Base-by-base conservation (phyloP, 768 basidiomycete species). In the Termitomyces sp. region DNA sequence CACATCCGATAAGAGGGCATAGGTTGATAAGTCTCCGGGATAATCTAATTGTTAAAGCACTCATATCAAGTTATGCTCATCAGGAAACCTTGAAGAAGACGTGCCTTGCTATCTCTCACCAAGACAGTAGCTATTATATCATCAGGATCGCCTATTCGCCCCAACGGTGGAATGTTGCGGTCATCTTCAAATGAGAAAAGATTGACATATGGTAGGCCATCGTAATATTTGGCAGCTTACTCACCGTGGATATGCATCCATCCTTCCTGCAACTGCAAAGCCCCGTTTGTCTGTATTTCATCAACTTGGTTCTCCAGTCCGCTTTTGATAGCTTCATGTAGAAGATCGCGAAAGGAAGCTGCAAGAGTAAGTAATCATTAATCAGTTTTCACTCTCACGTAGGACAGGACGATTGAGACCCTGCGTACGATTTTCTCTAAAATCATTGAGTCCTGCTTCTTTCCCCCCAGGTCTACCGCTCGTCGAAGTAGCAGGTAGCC, bases 1-100 rank as follows among this genome's bases (percentile, higher is more conserved):
- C 87, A 91, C 16, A 92, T 56, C 18, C 91, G 82, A 66, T 93
- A 93, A 7, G 91, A 78, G 0, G 90, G 89, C 91, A 93, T 92
- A 5, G 86, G 77, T 63, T 88, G 82, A 60, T 92, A 93, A 2
- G 90, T 93, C 25, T 88, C 83, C 0, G 83, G 64, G 10, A 79
- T 63, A 31, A 90, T 85, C 88, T 89, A 60, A 13, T 22, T 33
- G 38, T 11, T 15, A 10, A 9, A 16, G n/a, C 33, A 56, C 12
- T 15, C 6, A 12, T 38, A 22, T 39, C 5, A 41, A 15, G 20
- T 32, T 13, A n/a, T 5, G 12, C 16, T 36, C 45, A 25, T n/a
- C 45, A 25, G 23, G 18, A 56, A 35, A 31, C 45, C 20, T 10
- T n/a, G n/a, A 39, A 23, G 22, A 22, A 56, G 35, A 46, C 72